phyloP scores from a whole-genome alignment of 352 stramenopile species.

The Peronospora destructor region DNA sequence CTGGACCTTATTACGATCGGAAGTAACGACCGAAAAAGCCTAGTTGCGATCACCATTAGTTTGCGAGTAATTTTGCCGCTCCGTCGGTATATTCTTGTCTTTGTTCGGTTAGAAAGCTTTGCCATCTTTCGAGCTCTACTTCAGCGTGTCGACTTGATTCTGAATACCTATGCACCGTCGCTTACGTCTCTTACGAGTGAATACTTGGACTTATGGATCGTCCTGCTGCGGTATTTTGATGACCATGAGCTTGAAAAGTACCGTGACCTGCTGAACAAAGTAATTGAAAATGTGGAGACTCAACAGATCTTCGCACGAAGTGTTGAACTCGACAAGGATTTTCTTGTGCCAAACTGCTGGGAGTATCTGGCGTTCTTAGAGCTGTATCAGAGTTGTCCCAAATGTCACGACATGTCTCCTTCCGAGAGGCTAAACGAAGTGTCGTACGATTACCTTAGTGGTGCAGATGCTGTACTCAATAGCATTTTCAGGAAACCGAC shows the following conservation, averaged over 20 bases:
- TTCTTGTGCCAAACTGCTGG: slow-evolving; percentile 26
- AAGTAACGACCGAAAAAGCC: slow-evolving; percentile 22
- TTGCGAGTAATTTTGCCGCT: slow-evolving; percentile 48
- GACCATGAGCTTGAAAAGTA: slow-evolving; percentile 47
- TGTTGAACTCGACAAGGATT: slow-evolving; percentile 15
- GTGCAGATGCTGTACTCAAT: slow-evolving; percentile 20
- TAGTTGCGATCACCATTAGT: slow-evolving; percentile 26
- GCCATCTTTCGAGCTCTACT: slow-evolving; percentile 34
- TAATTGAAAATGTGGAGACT: slow-evolving; percentile 35
- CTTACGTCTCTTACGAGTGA: slow-evolving; percentile 23
- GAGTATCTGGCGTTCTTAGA: slow-evolving; percentile 31
- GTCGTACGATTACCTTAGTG: slow-evolving; percentile 21
- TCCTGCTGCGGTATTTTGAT: slow-evolving; percentile 41
- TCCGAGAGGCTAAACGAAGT: slow-evolving; percentile 15
- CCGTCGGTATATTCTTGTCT: slow-evolving; percentile 33
- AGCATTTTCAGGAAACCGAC: slow-evolving; percentile 22
- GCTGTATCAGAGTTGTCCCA: slow-evolving; percentile 22
- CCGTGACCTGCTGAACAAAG: slow-evolving; percentile 28
- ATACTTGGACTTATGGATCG: slow-evolving; percentile 40
- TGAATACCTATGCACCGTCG: slow-evolving; percentile 33
- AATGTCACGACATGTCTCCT: slow-evolving; percentile 18
- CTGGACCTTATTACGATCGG: slow-evolving; percentile 37
- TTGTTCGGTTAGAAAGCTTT: slow-evolving; percentile 34
- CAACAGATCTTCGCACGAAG: slow-evolving; percentile 21
- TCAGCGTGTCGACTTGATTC: slow-evolving; percentile 41